phyloP scores from a whole-genome alignment of 2,329 filamentous ascomycete species.

The Aspergillus eucalypticola region DNA sequence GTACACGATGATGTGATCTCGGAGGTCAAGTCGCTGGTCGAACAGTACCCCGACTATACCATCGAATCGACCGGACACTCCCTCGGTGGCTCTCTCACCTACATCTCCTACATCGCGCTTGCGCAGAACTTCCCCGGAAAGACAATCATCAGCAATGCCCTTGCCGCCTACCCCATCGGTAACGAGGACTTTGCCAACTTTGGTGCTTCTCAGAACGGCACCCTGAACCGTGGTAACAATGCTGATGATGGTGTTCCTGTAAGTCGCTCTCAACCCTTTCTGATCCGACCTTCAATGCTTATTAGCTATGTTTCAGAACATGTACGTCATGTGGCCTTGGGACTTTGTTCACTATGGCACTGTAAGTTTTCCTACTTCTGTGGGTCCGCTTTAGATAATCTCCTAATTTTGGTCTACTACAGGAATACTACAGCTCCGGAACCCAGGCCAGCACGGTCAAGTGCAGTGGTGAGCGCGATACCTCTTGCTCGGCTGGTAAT shows the following conservation, averaged over 20 bases:
- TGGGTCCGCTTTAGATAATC: accelerated
- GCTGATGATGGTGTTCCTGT: constrained; percentile 30
- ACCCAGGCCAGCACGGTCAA: constrained; percentile 15
- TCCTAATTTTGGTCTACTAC: not conserved
- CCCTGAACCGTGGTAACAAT: constrained; percentile 32
- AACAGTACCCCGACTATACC: constrained; percentile 30
- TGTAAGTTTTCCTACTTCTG: constrained; percentile 16
- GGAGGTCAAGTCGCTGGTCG: constrained; percentile 29
- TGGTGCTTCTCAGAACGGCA: constrained; percentile 25
- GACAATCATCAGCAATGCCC: constrained; percentile 31
- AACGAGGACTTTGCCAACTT: constrained; percentile 29
- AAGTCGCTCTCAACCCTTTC: not conserved
- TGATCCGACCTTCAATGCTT: not conserved
- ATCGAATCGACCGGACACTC: constrained; percentile 35
- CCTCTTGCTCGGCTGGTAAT: constrained; percentile 31
- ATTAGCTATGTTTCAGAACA: constrained; percentile 23
- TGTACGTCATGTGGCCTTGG: constrained; percentile 26
- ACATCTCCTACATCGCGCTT: constrained; percentile 34
- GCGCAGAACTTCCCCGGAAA: constrained; percentile 33
- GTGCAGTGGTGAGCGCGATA: constrained; percentile 29
- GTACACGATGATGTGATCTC: constrained; percentile 32
- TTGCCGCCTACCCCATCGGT: constrained; percentile 37
- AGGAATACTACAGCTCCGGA: constrained; percentile 33
- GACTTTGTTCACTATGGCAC: constrained; percentile 30
- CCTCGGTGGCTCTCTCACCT: constrained; percentile 34